Conservation (phyloP, 1,284 basidiomycete species). For the Leccinum subfulvum region DNA sequence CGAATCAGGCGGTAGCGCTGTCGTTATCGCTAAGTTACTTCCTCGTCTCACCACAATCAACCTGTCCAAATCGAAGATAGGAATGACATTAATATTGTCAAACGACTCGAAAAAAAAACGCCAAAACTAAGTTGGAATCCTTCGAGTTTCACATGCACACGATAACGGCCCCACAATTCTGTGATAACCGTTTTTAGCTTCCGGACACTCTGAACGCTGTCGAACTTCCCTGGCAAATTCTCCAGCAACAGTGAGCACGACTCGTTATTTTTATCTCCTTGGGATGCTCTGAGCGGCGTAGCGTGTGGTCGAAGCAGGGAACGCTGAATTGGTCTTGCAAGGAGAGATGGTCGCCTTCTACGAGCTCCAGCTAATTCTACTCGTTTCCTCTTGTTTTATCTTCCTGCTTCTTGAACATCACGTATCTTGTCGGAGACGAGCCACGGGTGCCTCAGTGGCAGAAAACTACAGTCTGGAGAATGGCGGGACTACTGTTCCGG, state of each 20-base stretch:
- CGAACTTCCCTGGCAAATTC: neutral
- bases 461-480: conserved; percentile 36
- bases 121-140: neutral
- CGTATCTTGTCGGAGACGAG: conserved; percentile 35
- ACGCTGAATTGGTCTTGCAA: neutral
- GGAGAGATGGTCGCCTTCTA: conserved; percentile 44
- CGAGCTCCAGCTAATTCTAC: conserved; percentile 48
- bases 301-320: neutral
- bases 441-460: conserved; percentile 15
- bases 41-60: neutral
- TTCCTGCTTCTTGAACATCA: conserved; percentile 49
- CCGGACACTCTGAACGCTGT: neutral
- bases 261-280: neutral
- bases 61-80: neutral
- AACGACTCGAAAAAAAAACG: too few species aligned
- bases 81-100: too few species aligned
- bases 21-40: neutral
- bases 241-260: conserved; percentile 12
- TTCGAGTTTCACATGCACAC: neutral
- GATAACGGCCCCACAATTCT: neutral
- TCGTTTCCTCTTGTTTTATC: conserved; percentile 44
- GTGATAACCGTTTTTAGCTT: neutral
- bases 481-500: conserved; percentile 28
- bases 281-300: conserved; percentile 1
- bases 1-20: too few species aligned